These are phyloP conservation scores for Neoconidiobolus thromboides DNA, from an alignment of 371 early-diverging fungal species.

Conservation along the genomic window DNA sequence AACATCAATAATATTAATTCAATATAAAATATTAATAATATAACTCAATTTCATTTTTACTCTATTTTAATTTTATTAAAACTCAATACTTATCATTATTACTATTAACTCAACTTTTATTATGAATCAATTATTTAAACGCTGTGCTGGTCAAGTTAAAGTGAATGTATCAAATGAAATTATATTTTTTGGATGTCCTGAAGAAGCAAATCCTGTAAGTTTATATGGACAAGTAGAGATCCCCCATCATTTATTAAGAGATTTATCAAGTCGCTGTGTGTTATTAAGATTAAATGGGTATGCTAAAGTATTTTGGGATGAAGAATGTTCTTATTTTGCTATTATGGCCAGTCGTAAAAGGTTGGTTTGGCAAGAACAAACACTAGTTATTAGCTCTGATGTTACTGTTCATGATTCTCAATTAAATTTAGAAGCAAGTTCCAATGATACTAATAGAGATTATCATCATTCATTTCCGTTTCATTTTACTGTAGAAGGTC, in stretches of 20 bases:
- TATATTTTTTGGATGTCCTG: constrained; percentile 3
- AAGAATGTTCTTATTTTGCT: constrained; percentile 4
- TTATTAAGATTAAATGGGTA: not conserved
- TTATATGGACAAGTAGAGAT: not conserved
- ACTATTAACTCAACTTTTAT: too few relatives aligned
- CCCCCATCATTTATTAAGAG: not conserved
- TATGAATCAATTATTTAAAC: not conserved
- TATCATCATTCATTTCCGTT: not conserved
- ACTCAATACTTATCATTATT: too few relatives aligned
- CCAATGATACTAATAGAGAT: not conserved
- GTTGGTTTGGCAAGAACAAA: not conserved
- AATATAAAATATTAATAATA: too few relatives aligned
- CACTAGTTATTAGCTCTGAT: not conserved
- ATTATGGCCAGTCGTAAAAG: constrained; percentile 1
- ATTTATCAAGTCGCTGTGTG: not conserved
- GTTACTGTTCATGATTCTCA: not conserved
- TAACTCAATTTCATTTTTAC: too few relatives aligned
- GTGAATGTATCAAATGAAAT: not conserved
- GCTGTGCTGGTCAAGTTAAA: not conserved
- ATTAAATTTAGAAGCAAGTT: not conserved
- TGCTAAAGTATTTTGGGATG: constrained; percentile 7
- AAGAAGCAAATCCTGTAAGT: not conserved
- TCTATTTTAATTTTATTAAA: too few relatives aligned
- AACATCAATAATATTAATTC: too few relatives aligned
- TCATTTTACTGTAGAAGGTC: constrained; percentile 1